Evolutionary conservation across 345 rosid genomes (phyloP), one percentile per base, ranked within the genome.

Genomic region (Brassica cretica): DNA sequence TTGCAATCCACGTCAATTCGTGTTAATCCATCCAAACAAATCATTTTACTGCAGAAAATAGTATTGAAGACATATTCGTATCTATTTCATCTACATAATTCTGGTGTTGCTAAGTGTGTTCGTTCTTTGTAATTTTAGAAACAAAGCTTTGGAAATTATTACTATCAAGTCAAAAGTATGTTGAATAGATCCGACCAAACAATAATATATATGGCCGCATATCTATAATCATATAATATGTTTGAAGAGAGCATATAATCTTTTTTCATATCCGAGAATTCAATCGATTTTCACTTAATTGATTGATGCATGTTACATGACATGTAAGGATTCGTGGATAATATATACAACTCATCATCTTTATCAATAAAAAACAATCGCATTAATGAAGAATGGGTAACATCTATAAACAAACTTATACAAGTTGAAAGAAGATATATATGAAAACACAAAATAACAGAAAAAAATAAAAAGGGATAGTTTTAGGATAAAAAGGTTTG

Each of bases 181-280:
- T 64, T 64, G 71, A 71, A 64, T 39, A 64, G 65, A 63, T 77
- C 71, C 56, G 58, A 15, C 59, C 65, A 64, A 77, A 75, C 56
- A 37, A 32, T 8, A 39, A 49, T 2, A 66, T 41, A 51, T 30
- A 24, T 53, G 59, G 70, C 56, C 7, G 59, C n/a, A 25, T 15
- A 37, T 15, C n/a, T 49, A 49, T 49, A 64, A 73, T 73, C 76
- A 73, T 53, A 64, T 10, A 32, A 18, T 19, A 66, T 44, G 32
- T 58, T 41, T 14, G 39, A 6, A 71, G 65, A 78, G 41, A 72
- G 66, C 68, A 78, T 78, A 72, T 78, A 56, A 77, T 71, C 59
- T 53, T 71, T 71, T 39, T 46, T 64, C 32, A 10, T 27, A 53
- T n/a, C 70, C 16, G 6, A 77, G 3, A 16, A 65, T 37, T 53